Evolutionary conservation across 257 asterid genomes (phyloP), one percentile per base, ranked within the genome.

Genomic region (Capsicum pubescens): DNA sequence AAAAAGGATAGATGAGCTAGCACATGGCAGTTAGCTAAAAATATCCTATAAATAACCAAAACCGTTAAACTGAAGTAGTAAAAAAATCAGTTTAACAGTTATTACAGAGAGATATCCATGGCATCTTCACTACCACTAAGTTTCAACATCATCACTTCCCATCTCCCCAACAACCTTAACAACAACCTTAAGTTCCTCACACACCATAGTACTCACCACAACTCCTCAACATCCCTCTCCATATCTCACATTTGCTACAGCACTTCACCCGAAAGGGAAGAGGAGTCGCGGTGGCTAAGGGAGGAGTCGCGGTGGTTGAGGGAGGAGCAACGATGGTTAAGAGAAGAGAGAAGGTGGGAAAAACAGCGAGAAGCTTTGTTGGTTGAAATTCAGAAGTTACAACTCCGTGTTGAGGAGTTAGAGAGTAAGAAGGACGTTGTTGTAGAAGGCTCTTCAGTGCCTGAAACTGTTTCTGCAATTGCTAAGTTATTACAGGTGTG

Each of bases 261-360:
- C 50, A 76, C 85, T 76, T 81, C 92, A 0, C 89, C 92, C 60
- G 95, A 91, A 32, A 64, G 5, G 5, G 4, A 81, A 55, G 92
- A 87, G 82, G 99, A 94, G 85, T 90, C 93, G 4, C 95, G 97
- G 80, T 96, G 99, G 99, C 90, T 92, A 74, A 86, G 84, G 60
- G 92, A 87, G 82, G 99, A 94, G 84, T 89, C 92, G 4, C 94
- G 97, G 80, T 96, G 99, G 99, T 90, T 92, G 70, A 86, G 98
- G 90, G 98, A 96, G 61, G 99, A 96, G 89, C 95, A 92, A 80
- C 88, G 99, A 86, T 96, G 99, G 99, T 81, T 94, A 87, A 90
- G 99, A 87, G 99, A 96, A 89, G 99, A 96, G 91, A 90, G 87
- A 50, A 69, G 98, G 87, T 96, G 99, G 99, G 90, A 89, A 64